These are phyloP conservation scores for Macadamia tetraphylla DNA, from an alignment of 164 flowering plant species.

Conservation along the genomic window DNA sequence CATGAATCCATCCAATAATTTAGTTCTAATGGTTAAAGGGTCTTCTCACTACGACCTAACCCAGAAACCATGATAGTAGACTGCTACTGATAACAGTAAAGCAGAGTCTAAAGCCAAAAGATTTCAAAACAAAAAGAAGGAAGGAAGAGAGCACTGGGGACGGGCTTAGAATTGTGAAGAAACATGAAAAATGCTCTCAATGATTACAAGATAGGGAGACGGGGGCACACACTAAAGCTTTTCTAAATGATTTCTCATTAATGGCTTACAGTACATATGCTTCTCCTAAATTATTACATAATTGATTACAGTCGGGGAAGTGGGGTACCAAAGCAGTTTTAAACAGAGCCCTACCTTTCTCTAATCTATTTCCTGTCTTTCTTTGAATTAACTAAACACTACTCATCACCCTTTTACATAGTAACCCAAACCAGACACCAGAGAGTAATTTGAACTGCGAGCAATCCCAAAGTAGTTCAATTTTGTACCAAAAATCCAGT, in stretches of 20 bases:
- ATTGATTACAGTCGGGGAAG: constrained; percentile 1
- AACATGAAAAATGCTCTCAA: neutral
- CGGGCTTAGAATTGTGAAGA: neutral
- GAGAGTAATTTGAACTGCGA: constrained; percentile 27
- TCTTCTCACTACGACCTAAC: too few relatives aligned
- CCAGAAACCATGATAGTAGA: too few relatives aligned
- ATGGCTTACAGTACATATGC: neutral
- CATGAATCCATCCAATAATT: too few relatives aligned
- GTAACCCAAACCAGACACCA: constrained; percentile 25
- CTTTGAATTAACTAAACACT: too few relatives aligned
- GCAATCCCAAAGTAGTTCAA: constrained; percentile 13
- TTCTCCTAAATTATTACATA: neutral
- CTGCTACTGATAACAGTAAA: too few relatives aligned
- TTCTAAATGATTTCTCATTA: too few relatives aligned
- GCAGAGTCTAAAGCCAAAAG: too few relatives aligned
- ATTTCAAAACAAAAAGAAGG: too few relatives aligned
- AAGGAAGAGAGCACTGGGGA: too few relatives aligned
- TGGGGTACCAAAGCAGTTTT: neutral
- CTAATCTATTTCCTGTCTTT: too few relatives aligned
- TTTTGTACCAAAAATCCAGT: too few relatives aligned
- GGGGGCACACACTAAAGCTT: neutral
- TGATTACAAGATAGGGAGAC: neutral
- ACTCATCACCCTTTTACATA: constrained; percentile 16
- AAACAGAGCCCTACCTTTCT: neutral
- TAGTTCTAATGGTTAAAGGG: too few relatives aligned